A percentile compares a stretch with the other conserved stretches of the same genome.
These are phyloP conservation scores for Paramarasmius palmivorus DNA, from an alignment of 1,284 basidiomycete species.

Conservation along the genomic window DNA sequence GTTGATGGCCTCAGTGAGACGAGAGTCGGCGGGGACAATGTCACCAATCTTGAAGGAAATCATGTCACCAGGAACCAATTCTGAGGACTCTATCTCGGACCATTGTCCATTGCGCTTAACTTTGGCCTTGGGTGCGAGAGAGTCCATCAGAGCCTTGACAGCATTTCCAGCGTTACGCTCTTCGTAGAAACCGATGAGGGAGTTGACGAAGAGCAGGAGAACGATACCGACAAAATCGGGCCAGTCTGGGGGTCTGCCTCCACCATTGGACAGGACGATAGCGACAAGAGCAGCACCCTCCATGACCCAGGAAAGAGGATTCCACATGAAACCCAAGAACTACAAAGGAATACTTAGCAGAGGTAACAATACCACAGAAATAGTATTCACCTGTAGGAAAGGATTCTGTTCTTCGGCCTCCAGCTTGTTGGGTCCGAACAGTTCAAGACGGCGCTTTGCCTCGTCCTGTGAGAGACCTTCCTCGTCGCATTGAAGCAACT, in stretches of 20 bases:
- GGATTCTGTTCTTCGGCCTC: constrained; percentile 88
- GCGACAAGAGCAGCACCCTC: constrained; percentile 96
- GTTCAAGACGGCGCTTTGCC: constrained; percentile 82
- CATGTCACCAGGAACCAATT: constrained; percentile 92
- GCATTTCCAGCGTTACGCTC: constrained; percentile 97
- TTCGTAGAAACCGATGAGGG: constrained; percentile 97
- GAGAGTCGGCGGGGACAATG: constrained; percentile 93
- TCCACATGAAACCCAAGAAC: constrained; percentile 99
- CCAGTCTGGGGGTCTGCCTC: constrained; percentile 88
- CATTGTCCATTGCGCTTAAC: constrained; percentile 84
- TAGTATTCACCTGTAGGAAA: constrained; percentile 72
- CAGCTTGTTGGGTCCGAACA: constrained; percentile 97
- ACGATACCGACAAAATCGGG: constrained; percentile 97
- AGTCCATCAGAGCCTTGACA: constrained; percentile 99
- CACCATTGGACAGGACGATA: constrained; percentile 95
- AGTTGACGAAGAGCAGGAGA: constrained; percentile 91
- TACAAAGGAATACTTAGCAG: constrained; percentile 36
- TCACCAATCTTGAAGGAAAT: constrained; percentile 98
- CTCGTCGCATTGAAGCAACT: constrained; percentile 87
- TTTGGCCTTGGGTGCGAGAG: constrained; percentile 95
- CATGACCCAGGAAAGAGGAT: constrained; percentile 99
- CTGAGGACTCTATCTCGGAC: constrained; percentile 87
- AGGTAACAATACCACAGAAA: constrained; percentile 12
- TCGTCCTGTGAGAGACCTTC: constrained; percentile 79
- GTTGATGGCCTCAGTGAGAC: constrained; percentile 93